Conservation (phyloP, 495 filamentous ascomycete genomes). For the Immersiella caudata region DNA sequence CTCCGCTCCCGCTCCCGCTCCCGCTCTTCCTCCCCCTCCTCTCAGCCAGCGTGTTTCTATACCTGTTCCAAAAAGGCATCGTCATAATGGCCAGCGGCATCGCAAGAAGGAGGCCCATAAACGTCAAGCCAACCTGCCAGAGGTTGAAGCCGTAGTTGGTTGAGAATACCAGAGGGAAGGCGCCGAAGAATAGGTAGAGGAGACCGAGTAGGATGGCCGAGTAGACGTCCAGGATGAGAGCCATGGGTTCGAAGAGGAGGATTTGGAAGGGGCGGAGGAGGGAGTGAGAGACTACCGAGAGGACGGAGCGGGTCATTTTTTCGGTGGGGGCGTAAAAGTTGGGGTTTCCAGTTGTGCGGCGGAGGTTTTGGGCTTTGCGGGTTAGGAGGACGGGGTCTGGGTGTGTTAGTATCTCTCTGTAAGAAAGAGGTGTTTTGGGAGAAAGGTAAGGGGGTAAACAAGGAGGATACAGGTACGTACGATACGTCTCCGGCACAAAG, state of each 20-base stretch:
- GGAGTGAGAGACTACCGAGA: slow-evolving; percentile 67
- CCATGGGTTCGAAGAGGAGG: slow-evolving; percentile 85
- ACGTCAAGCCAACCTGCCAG: slow-evolving; percentile 80
- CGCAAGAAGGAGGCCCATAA: slow-evolving; percentile 78
- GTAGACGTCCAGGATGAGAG: slow-evolving; percentile 78
- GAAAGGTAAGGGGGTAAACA: too few species aligned
- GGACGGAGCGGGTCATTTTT: slow-evolving; percentile 69
- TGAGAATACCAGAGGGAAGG: slow-evolving; percentile 81
- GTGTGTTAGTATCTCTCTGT: neutral
- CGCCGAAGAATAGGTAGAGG: slow-evolving; percentile 94
- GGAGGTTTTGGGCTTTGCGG: slow-evolving; percentile 69
- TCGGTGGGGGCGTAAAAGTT: slow-evolving; percentile 82
- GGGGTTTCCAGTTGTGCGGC: slow-evolving; percentile 76
- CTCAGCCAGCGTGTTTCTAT: slow-evolving; percentile 65
- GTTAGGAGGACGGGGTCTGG: slow-evolving; percentile 67
- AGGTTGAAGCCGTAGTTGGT: slow-evolving; percentile 77
- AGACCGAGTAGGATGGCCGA: slow-evolving; percentile 85
- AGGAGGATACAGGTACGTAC: slow-evolving; percentile 39
- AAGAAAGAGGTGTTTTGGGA: too few species aligned
- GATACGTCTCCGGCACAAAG: slow-evolving; percentile 91
- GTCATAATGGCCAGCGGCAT: slow-evolving; percentile 71
- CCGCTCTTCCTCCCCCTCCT: slow-evolving; percentile 53
- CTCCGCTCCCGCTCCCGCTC: slow-evolving; percentile 51
- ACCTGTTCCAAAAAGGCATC: slow-evolving; percentile 76
- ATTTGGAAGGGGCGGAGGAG: slow-evolving; percentile 82